Percentiles rank a stretch among this genome's conserved stretches.
phyloP scores from a whole-genome alignment of 306 rosid genomes.

The Castanospermum australe region DNA sequence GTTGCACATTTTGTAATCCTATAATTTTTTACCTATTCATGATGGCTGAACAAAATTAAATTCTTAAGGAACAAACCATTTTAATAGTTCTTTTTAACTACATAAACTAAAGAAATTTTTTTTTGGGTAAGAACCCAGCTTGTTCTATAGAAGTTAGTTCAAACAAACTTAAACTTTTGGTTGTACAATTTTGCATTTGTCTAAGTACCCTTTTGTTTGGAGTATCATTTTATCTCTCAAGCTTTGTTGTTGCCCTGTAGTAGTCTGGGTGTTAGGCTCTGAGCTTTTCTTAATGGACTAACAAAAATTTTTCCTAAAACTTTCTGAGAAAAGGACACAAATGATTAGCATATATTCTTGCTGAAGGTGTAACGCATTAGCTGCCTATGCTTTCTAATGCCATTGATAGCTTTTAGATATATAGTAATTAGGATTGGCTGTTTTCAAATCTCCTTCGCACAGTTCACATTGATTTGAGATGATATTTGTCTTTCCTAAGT shows the following conservation, averaged over 20 bases:
- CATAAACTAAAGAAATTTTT: neutral
- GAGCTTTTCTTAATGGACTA: neutral
- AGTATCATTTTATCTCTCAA: neutral
- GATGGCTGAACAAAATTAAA: neutral
- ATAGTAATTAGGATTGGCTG: neutral
- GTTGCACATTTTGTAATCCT: neutral
- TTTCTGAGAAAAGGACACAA: neutral
- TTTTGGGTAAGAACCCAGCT: neutral
- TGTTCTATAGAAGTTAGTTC: neutral
- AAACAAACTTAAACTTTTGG: neutral
- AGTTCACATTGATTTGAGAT: neutral
- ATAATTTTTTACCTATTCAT: neutral
- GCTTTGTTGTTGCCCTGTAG: neutral
- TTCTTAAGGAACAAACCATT: neutral
- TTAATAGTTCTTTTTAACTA: neutral
- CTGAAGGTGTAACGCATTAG: neutral
- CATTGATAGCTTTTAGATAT: neutral
- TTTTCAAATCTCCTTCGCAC: neutral
- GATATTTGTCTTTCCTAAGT: neutral
- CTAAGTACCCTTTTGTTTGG: neutral
- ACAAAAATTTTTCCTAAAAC: neutral
- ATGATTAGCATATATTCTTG: neutral
- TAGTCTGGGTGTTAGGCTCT: neutral
- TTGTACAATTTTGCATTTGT: neutral
- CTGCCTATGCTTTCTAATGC: neutral